Conservation (phyloP, 805 yeast species). For the Yarrowia deformans region DNA sequence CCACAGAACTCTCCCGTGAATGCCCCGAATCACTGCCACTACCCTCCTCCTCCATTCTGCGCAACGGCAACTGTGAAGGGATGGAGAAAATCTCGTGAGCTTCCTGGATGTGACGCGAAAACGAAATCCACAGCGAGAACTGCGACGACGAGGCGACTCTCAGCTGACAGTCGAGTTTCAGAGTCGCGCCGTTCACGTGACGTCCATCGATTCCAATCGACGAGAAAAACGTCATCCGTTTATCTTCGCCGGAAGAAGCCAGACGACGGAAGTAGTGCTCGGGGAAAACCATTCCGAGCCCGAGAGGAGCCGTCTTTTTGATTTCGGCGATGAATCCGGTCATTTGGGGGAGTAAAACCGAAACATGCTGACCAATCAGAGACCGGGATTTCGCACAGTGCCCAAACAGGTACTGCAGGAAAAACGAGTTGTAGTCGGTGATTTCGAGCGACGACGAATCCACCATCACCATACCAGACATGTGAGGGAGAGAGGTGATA, state of each 20-base stretch:
- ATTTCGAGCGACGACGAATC: constrained; percentile 60
- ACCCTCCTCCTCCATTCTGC: background rate
- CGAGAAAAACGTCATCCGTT: constrained; percentile 24
- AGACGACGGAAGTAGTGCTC: constrained; percentile 85
- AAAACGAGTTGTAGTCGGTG: constrained; percentile 78
- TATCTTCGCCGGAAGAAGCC: constrained; percentile 40
- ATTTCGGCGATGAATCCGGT: constrained; percentile 2
- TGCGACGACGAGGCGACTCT: constrained; percentile 68
- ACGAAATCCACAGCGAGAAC: constrained; percentile 83
- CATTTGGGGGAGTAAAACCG: constrained; percentile 1
- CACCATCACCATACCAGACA: constrained; percentile 83
- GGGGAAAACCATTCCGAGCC: constrained; percentile 80
- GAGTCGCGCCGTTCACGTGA: constrained; percentile 70
- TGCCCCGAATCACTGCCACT: background rate
- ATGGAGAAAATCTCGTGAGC: constrained; percentile 47
- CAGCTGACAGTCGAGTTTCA: constrained; percentile 80
- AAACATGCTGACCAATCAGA: constrained; percentile 52
- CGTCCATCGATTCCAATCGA: constrained; percentile 65
- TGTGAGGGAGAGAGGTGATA: constrained; percentile 80
- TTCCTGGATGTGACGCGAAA: constrained; percentile 60
- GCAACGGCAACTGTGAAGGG: constrained; percentile 64
- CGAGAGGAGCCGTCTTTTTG: constrained; percentile 43
- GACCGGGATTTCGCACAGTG: constrained; percentile 48
- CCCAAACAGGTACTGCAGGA: constrained; percentile 82
- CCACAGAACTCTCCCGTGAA: background rate